phyloP scores from a whole-genome alignment of 352 stramenopile genomes.

The Phytophthora citricola region DNA sequence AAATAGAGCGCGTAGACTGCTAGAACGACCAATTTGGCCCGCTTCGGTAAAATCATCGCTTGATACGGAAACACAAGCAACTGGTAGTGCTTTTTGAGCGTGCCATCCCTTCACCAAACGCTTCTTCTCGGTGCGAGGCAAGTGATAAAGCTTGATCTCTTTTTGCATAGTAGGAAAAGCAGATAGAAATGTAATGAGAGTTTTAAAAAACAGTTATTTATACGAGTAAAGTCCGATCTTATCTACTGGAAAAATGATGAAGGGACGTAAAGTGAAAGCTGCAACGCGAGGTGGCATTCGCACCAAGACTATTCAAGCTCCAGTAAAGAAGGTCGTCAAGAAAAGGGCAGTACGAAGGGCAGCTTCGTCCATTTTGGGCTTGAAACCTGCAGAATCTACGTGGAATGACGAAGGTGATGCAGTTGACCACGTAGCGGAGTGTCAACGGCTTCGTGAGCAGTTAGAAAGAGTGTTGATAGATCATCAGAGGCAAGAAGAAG shows the following conservation, averaged over 20 bases:
- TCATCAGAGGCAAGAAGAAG: slow-evolving; percentile 62
- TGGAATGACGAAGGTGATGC: slow-evolving; percentile 4
- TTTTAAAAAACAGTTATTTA: slow-evolving; percentile 19
- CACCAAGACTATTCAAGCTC: neutral
- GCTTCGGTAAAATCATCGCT: neutral
- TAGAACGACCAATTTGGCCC: neutral
- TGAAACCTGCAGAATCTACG: slow-evolving; percentile 6
- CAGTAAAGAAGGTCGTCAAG: slow-evolving; percentile 21
- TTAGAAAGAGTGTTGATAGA: slow-evolving; percentile 52
- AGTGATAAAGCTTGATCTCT: slow-evolving; percentile 23
- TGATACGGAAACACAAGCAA: neutral
- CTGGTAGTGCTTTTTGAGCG: slow-evolving; percentile 3
- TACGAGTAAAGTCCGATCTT: slow-evolving; percentile 13
- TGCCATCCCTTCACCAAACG: slow-evolving; percentile 43
- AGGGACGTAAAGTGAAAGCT: slow-evolving; percentile 18
- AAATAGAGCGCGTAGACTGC: slow-evolving; percentile 26
- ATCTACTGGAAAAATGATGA: slow-evolving; percentile 18
- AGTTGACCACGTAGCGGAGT: slow-evolving; percentile 37
- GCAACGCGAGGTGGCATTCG: neutral
- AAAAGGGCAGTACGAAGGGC: slow-evolving; percentile 2
- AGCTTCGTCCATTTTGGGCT: slow-evolving; percentile 14
- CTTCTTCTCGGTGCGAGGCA: slow-evolving; percentile 50
- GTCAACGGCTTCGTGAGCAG: slow-evolving; percentile 51
- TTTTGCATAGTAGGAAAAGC: slow-evolving; percentile 23
- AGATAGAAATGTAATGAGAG: neutral